Evolutionary conservation across 2,329 filamentous ascomycete species (phyloP).

Genomic region (Diaporthe citriasiana): DNA sequence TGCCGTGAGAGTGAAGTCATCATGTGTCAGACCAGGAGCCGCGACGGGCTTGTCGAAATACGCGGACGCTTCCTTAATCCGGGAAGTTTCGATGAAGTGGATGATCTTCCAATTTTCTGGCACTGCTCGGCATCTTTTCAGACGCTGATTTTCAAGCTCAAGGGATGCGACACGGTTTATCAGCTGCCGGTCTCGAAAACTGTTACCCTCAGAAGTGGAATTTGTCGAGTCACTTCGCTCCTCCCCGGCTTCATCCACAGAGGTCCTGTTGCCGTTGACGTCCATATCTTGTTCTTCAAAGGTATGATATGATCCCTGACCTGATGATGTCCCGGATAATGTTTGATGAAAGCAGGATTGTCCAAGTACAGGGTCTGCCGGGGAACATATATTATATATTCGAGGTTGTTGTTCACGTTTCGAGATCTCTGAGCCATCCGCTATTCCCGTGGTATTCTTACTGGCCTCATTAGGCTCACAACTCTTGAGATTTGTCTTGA

Average conservation of each 20-base stretch:
- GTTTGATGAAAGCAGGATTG: background rate
- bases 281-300: background rate
- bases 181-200: background rate
- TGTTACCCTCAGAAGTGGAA: background rate
- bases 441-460: background rate
- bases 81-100: accelerated
- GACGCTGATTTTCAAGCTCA: background rate
- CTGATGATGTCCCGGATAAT: background rate
- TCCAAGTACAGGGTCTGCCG: background rate
- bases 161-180: background rate
- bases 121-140: background rate
- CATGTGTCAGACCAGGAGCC: background rate
- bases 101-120: background rate
- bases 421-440: background rate
- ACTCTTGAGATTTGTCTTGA: background rate
- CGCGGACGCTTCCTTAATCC: accelerated
- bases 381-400: background rate
- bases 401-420: background rate
- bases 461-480: background rate
- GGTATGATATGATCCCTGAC: accelerated
- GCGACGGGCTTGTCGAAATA: background rate
- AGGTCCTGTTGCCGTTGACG: background rate
- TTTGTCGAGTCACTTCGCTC: too few relatives aligned
- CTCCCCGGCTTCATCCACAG: background rate
- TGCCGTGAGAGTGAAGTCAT: background rate